These are phyloP conservation scores for Chytriomyces sp. DNA, from an alignment of 192 early-diverging fungal species.

Conservation along the genomic window DNA sequence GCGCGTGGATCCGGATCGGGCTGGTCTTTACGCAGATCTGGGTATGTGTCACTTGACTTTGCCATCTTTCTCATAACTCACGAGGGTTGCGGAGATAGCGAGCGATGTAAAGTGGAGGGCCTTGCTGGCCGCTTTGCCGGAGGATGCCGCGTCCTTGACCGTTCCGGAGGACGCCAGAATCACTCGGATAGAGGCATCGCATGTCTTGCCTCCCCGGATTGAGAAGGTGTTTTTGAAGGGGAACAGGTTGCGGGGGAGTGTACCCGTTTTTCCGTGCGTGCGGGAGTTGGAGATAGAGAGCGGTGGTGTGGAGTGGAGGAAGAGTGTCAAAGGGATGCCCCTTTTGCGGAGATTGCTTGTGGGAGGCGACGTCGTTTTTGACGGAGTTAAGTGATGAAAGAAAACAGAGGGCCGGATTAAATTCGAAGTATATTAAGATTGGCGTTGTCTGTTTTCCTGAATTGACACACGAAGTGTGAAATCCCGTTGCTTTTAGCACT, in stretches of 20 bases:
- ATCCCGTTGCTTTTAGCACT: no score
- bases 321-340: neutral
- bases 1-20: slow-evolving; percentile 55
- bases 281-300: neutral
- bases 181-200: neutral
- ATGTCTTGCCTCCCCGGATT: neutral
- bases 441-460: no score
- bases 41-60: neutral
- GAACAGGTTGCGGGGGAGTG: neutral
- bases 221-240: neutral
- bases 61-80: neutral
- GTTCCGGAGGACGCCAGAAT: neutral
- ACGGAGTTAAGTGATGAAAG: no score
- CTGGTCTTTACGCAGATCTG: slow-evolving; percentile 51
- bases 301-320: neutral
- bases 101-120: slow-evolving; percentile 7
- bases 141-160: neutral
- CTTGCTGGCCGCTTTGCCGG: neutral
- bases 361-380: no score
- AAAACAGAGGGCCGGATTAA: no score
- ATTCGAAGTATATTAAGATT: no score
- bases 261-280: slow-evolving; percentile 11
- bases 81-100: neutral
- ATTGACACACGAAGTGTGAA: no score
- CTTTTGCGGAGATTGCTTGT: neutral